Conservation (phyloP, 306 rosid genomes). For the Trichosanthes cucumerina region DNA sequence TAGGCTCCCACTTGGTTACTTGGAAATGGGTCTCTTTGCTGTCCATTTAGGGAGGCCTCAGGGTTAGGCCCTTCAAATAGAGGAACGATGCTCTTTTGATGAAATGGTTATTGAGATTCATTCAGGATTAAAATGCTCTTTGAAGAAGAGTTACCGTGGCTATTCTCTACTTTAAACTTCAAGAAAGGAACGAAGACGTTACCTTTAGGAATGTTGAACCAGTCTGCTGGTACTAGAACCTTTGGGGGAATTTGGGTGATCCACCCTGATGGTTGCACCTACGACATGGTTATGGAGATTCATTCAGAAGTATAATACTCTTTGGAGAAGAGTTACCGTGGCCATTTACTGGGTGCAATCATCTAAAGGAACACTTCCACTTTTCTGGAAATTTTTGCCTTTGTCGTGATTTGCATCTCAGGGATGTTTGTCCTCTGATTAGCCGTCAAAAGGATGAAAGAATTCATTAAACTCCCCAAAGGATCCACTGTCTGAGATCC, state of each 20-base stretch:
- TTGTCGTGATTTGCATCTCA: not conserved
- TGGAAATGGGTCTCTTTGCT: not conserved
- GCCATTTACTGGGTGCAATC: not conserved
- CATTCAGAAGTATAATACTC: not conserved
- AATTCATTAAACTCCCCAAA: not conserved
- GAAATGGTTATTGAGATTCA: not conserved
- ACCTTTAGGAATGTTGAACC: too few species aligned
- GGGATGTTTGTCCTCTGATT: not conserved
- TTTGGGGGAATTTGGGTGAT: too few species aligned
- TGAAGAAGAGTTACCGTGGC: not conserved
- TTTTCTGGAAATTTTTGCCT: not conserved
- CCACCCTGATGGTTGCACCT: too few species aligned
- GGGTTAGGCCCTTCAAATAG: not conserved
- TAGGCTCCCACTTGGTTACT: not conserved
- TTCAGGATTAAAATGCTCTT: not conserved
- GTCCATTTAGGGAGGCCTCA: not conserved
- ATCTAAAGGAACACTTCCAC: not conserved
- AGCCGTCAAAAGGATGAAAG: not conserved
- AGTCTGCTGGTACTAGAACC: too few species aligned
- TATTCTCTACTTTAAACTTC: too few species aligned
- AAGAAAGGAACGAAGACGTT: too few species aligned
- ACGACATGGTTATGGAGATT: not conserved
- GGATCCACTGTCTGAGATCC: not conserved
- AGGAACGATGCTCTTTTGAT: not conserved
- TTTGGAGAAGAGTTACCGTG: not conserved